These are phyloP conservation scores for Massospora cicadina DNA, from an alignment of 371 early-diverging fungal species.

Conservation along the genomic window DNA sequence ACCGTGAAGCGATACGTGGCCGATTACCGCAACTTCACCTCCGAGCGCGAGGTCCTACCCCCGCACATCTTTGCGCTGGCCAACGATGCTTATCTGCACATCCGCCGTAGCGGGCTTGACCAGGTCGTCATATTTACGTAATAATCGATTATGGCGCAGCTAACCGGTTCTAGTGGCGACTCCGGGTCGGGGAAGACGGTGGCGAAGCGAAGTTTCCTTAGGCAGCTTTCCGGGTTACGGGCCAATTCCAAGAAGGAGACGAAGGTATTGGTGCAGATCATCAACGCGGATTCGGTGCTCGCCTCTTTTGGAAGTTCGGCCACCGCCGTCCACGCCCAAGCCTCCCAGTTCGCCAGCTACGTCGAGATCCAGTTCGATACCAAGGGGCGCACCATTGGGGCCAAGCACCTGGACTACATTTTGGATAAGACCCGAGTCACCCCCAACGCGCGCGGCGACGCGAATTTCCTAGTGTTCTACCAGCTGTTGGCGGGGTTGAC, in stretches of 20 bases:
- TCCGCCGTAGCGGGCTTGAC: conserved; percentile 68
- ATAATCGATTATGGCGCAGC: neutral
- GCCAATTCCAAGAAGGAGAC: conserved; percentile 65
- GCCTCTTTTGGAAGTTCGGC: conserved; percentile 76
- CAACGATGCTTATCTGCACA: conserved; percentile 52
- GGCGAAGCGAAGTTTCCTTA: conserved; percentile 31
- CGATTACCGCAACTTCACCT: conserved; percentile 27
- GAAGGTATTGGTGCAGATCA: conserved; percentile 51
- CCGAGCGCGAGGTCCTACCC: conserved; percentile 19
- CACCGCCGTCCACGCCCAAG: conserved; percentile 51
- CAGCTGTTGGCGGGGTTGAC: conserved; percentile 49
- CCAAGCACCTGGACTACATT: conserved; percentile 78
- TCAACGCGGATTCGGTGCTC: conserved; percentile 48
- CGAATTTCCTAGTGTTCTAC: conserved; percentile 87
- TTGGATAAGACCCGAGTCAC: conserved; percentile 70
- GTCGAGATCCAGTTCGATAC: conserved; percentile 80
- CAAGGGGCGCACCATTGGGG: conserved; percentile 70
- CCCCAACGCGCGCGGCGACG: conserved; percentile 31
- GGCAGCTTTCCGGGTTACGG: conserved; percentile 43
- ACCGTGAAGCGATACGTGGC: conserved; percentile 51
- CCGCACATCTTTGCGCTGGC: conserved; percentile 78
- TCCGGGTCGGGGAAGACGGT: conserved; percentile 83
- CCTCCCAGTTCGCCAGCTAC: conserved; percentile 80
- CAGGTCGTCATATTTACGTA: conserved; percentile 55
- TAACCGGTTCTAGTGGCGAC: conserved; percentile 46